Base-by-base conservation (phyloP, 306 rosid genomes). In the Inga laurina region DNA sequence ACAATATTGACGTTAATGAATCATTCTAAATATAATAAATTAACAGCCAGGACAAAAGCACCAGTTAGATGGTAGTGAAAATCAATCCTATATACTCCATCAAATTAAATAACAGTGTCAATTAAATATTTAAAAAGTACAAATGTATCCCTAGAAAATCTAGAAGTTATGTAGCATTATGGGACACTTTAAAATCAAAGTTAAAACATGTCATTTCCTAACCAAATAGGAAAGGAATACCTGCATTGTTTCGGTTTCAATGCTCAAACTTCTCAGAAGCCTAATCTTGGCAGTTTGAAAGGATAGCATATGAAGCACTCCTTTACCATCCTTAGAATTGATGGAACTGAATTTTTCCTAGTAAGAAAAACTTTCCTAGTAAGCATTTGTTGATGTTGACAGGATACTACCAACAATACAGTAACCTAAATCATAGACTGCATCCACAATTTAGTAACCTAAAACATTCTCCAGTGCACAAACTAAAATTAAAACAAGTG, bases 211-310 rank as follows among this genome's bases (percentile, higher is more conserved):
- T 3, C 21, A 72, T 27, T 45, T 45, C 13, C 57, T 19, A 45
- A 72, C 59, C 19, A 45, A 45, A 44, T 24, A 7, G 51, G 13
- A 72, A 72, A 45, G 57, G 18, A 22, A 27, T 57, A 94, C 98
- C 98, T 94, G 97, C 92, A 93, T 86, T 62, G 88, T 89, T 84
- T 87, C 94, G 61, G 88, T 91, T 88, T 93, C 92, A 69, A 94
- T 89, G 83, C 84, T 84, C 78, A 95, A 79, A 88, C 97, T 95
- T 32, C 98, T 91, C 41, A 95, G 84, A 84, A 89, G 94, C 85
- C 98, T 90, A 84, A 94, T 89, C 83, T 93, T 93, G 18, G 89
- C 72, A 71, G 94, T 88, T 76, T 89, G 80, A 61, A 89, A 91
- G 54, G 97, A 91, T 70, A 75, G 79, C 93, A 93, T 89, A 76